Evolutionary conservation across 2,329 filamentous ascomycete genomes (phyloP), one percentile per base, ranked within the genome.

Genomic region (Celoporthe dispersa): DNA sequence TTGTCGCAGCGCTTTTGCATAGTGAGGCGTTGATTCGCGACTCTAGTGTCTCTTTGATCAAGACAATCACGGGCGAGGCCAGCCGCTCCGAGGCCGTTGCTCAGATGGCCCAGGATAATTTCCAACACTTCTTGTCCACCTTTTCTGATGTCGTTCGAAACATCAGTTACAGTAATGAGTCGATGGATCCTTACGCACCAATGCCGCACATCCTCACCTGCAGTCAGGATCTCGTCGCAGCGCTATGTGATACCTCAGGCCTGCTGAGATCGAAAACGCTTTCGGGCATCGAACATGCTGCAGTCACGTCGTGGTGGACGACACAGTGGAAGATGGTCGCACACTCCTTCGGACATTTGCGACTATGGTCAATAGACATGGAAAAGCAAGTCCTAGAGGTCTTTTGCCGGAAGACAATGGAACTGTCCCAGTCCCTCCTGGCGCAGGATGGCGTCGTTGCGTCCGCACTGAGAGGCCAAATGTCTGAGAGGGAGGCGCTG

Each of bases 371-470:
- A 73, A 83, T 88, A 19, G 87, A 87, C 4, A 89, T 93, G 70
- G 91, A 95, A 65, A 96, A 94, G 77, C 81, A 84, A 28, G 84
- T 88, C 67, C 94, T 99, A 93, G 91, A 94, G 75, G 91, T 97
- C 69, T 98, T 98, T 76, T 98, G 94, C 77, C 91, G 96, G 74
- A 94, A 97, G 77, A 92, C 93, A 19, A 99, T 99, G 88, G 94
- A 98, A 75, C 92, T 97, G 77, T 94, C 95, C 0, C 93, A 97
- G 76, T 87, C 88, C 48, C 86, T 97, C 1, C 92, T 98, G 77
- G 90, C 93, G 55, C 91, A 97, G 75, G 96, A 97, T 78, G 91
- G 90, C 65, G 87, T 98, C 70, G 90, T 99, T 73, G 89, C 93
- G 2, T 92, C 91, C 61, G 92, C 92, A 16, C 79, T 94, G 51